phyloP scores from a whole-genome alignment of 768 basidiomycete genomes.

The Boletus sp. region DNA sequence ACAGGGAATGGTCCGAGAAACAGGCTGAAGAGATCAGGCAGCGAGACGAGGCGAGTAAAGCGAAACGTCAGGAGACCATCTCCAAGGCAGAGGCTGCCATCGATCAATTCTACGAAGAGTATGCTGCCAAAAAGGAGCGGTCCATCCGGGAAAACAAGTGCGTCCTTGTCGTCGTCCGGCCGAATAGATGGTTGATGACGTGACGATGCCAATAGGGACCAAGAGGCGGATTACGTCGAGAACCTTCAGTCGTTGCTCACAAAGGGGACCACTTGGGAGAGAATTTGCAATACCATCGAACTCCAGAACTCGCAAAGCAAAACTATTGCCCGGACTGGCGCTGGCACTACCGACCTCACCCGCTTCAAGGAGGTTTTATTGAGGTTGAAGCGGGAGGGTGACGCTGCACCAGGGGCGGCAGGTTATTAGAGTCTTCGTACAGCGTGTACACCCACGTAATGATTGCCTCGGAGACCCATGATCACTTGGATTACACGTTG shows the following conservation, averaged over 20 bases:
- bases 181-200: not conserved
- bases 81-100: too few relatives aligned
- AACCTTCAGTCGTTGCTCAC: conserved; percentile 57
- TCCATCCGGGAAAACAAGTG: conserved; percentile 96
- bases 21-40: too few relatives aligned
- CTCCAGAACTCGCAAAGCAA: conserved; percentile 76
- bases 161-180: not conserved
- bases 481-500: not conserved
- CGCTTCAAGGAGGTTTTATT: conserved; percentile 93
- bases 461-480: not conserved
- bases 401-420: conserved; percentile 86
- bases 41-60: too few relatives aligned
- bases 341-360: conserved; percentile 84
- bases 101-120: conserved; percentile 75
- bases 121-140: conserved; percentile 84
- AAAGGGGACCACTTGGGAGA: conserved; percentile 92
- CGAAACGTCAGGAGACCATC: too few relatives aligned
- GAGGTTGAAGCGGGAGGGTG: conserved; percentile 85
- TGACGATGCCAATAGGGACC: not conserved
- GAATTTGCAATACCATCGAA: conserved; percentile 82
- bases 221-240: too few relatives aligned
- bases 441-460: conserved; percentile 5
- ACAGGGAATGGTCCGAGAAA: too few relatives aligned
- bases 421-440: conserved; percentile 61
- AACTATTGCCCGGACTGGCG: conserved; percentile 53